Evolutionary conservation across 1,284 basidiomycete species (phyloP), one percentile per base, ranked within the genome.

Genomic region (Heterobasidion irregulare): DNA sequence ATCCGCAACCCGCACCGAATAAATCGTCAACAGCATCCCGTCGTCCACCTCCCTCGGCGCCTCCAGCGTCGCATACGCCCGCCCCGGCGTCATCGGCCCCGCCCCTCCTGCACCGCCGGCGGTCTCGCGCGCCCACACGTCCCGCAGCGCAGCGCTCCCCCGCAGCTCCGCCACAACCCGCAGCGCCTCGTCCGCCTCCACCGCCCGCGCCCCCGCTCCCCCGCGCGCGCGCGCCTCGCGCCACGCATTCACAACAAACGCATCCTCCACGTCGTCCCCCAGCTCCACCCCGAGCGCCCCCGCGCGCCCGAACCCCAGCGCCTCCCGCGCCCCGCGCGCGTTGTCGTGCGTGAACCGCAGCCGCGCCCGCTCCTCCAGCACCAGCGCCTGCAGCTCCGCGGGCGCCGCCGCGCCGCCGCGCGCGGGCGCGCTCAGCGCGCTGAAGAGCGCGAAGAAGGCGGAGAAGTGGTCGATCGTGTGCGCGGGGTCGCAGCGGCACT

Each of bases 1-100:
- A 62, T 95, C 93, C 16, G 82, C 79, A 12, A 90, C 90, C 70
- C 89, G 72, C 75, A 94, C 78, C 48, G 76, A 71, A 64, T 78
- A 93, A 8, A 92, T 77, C 2, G 83, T 85, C 53, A 90, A 76
- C 36, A 94, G 65, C 77, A 91, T 86, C 10, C 74, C 71, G 54
- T 95, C 92, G 52, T 92, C 89, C 7, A 84, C 76, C 13, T 85
- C 84, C 51, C 73, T 71, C 7, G 84, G 83, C 44, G 87, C 75
- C 59, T 89, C 89, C 47, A 95, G 73, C 45, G 84, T 82, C 54
- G 76, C 73, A 64, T 89, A 92, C 26, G 92, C 92, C 61, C 79
- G 76, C 44, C 82, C 80, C 6, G 84, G 80, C 47, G 82, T 84
- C 80, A 92, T 86, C 55, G 26, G 26, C 26, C 26, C 26, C 26